Evolutionary conservation across 202 grass and related monocot species (phyloP).

Genomic region (Panicum virgatum): DNA sequence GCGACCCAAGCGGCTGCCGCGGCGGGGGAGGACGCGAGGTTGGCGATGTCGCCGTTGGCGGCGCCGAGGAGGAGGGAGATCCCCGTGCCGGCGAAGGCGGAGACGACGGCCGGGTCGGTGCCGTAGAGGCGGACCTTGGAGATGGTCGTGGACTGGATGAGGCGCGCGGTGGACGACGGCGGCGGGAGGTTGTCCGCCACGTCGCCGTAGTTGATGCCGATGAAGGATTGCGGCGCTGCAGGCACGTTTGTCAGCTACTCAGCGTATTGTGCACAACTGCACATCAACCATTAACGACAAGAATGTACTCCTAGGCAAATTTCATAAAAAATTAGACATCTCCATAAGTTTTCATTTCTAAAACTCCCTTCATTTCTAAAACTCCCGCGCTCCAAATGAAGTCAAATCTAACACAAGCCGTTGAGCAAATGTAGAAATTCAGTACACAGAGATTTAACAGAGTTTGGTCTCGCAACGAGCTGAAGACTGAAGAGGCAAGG

Average conservation of each 20-base stretch:
- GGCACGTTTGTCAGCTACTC: neutral
- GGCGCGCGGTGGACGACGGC: constrained; percentile 51
- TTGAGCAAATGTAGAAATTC: neutral
- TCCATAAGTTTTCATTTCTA: neutral
- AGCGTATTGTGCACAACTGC: neutral
- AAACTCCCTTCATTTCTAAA: no score
- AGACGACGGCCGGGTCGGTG: constrained; percentile 55
- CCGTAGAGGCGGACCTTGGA: constrained; percentile 78
- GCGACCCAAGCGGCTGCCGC: constrained; percentile 65
- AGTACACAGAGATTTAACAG: neutral
- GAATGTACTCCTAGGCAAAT: neutral
- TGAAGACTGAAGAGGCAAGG: neutral
- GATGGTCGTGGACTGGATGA: constrained; percentile 74
- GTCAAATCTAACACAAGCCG: neutral
- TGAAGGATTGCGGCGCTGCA: constrained; percentile 67
- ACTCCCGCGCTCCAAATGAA: neutral
- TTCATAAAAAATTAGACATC: neutral
- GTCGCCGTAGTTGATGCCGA: constrained; percentile 95
- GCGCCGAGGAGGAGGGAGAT: constrained; percentile 81
- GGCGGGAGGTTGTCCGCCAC: constrained; percentile 89
- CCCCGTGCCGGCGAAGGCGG: constrained; percentile 57
- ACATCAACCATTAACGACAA: neutral
- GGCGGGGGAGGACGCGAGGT: constrained; percentile 63
- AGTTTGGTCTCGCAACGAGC: neutral
- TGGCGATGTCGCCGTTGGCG: constrained; percentile 70